These are phyloP conservation scores for Begonia peltatifolia DNA, from an alignment of 306 rosid genomes.

Conservation along the genomic window DNA sequence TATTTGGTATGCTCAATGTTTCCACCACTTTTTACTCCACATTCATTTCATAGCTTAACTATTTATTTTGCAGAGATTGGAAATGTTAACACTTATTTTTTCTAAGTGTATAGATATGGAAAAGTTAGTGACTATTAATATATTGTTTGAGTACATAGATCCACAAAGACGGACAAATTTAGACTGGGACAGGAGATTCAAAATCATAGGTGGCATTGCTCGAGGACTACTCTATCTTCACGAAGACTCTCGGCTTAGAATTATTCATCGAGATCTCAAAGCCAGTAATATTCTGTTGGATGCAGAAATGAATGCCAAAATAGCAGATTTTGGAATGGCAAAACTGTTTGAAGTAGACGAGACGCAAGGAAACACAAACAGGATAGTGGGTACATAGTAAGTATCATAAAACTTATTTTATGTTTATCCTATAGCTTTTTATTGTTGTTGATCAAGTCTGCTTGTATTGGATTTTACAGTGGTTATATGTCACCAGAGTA, in stretches of 20 bases:
- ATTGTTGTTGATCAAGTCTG: too few relatives aligned
- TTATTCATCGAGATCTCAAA: too few relatives aligned
- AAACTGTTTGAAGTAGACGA: not conserved
- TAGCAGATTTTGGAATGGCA: constrained; percentile 14
- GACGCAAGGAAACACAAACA: not conserved
- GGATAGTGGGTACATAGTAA: not conserved
- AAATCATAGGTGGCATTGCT: constrained; percentile 4
- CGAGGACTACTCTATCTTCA: constrained; percentile 1
- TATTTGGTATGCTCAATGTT: constrained; percentile 30
- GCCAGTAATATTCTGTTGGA: constrained; percentile 40
- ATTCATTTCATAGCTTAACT: too few relatives aligned
- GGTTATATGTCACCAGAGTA: too few relatives aligned
- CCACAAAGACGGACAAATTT: not conserved
- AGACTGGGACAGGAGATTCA: too few relatives aligned
- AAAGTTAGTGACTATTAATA: not conserved
- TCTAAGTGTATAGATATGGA: not conserved
- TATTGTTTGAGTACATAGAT: not conserved
- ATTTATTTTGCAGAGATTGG: too few relatives aligned
- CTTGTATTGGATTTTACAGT: too few relatives aligned
- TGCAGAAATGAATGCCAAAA: constrained; percentile 5
- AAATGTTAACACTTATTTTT: not conserved
- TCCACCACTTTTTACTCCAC: not conserved
- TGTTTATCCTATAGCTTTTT: too few relatives aligned
- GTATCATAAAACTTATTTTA: not conserved
- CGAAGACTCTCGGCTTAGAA: constrained; percentile 16